Evolutionary conservation across 1,284 basidiomycete genomes (phyloP), one percentile per base, ranked within the genome.

Genomic region (Fomitopsis betulina): DNA sequence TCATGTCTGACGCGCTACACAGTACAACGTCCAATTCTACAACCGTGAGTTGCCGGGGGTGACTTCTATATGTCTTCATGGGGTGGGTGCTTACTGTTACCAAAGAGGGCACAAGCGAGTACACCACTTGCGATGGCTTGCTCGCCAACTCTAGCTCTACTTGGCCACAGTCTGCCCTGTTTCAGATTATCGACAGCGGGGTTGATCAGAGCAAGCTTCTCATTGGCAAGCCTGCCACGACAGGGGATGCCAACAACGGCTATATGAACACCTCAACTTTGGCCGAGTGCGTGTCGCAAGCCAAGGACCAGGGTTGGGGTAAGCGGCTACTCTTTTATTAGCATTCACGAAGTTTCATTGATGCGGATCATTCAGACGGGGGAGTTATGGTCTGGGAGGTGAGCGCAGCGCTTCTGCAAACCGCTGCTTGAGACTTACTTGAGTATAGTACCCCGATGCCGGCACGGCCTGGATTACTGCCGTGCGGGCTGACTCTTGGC

Each of bases 111-210:
- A 66, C 72, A 12, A 72, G 66, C 45, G 82, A 84, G 65, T 85
- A 86, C 69, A 83, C 81, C 40, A 83, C 80, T 58, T 86, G 83
- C 68, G 66, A 66, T 43, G 73, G 75, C 40, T 79, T 87, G 50
- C 76, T 87, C 43, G 82, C 74, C 37, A 68, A 75, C 9, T 83
- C 83, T 3, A 79, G 79, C 27, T 72, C 68, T 64, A 74, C 73
- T 17, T 86, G 77, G 76, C 83, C 84, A 8, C 52, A 77, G 55
- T 73, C 75, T 0, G 70, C 75, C 2, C 60, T 88, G 17, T 87
- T 87, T 76, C 79, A 89, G 68, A 88, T 89, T 64, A 75, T 79
- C n/a, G 76, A 77, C 17, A 81, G 72, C 55, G 84, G 84, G 40
- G 78, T 87, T 2, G 67, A 76, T 1, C 66, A 82, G 45, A 69